These are phyloP conservation scores for Grosmannia clavigera DNA, from an alignment of 2,329 filamentous ascomycete species.

Conservation along the genomic window DNA sequence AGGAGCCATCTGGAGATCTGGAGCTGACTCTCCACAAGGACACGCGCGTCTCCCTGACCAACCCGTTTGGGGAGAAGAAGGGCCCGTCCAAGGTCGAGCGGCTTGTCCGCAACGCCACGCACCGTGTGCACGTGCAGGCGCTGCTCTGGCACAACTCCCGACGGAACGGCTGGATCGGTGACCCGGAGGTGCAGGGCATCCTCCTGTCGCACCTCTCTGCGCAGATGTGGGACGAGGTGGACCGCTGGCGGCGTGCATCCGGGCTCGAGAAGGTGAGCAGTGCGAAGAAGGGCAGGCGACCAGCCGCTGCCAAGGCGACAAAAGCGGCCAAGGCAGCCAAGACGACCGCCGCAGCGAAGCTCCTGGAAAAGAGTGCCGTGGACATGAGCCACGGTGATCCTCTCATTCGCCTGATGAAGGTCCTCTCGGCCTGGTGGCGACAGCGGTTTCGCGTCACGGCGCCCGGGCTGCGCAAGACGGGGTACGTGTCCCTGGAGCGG, in stretches of 20 bases:
- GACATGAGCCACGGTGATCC: constrained; percentile 79
- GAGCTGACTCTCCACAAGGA: constrained; percentile 58
- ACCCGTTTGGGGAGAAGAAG: constrained; percentile 57
- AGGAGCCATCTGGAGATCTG: constrained; percentile 50
- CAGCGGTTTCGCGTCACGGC: constrained; percentile 66
- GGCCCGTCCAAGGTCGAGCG: constrained; percentile 78
- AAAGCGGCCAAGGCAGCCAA: neutral
- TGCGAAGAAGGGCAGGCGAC: constrained; percentile 23
- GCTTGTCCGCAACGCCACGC: constrained; percentile 62
- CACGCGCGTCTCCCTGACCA: constrained; percentile 46
- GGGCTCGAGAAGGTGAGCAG: constrained; percentile 36
- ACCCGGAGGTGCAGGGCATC: constrained; percentile 61
- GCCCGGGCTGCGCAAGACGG: constrained; percentile 75
- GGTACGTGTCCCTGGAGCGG: constrained; percentile 69
- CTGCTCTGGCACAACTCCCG: constrained; percentile 83
- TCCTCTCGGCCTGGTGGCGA: constrained; percentile 78
- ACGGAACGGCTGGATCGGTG: constrained; percentile 73
- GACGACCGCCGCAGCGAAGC: constrained; percentile 58
- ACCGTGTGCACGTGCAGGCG: constrained; percentile 79
- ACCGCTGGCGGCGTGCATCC: constrained; percentile 59
- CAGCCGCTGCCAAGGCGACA: constrained; percentile 23
- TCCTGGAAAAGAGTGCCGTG: constrained; percentile 54
- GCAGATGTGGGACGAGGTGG: constrained; percentile 57
- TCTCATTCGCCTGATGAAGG: constrained; percentile 60
- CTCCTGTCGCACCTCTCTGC: constrained; percentile 62